Percentiles rank a stretch among this genome's conserved stretches.
Evolutionary conservation across 768 basidiomycete species (phyloP).

Genomic region (Panellus pusillus): DNA sequence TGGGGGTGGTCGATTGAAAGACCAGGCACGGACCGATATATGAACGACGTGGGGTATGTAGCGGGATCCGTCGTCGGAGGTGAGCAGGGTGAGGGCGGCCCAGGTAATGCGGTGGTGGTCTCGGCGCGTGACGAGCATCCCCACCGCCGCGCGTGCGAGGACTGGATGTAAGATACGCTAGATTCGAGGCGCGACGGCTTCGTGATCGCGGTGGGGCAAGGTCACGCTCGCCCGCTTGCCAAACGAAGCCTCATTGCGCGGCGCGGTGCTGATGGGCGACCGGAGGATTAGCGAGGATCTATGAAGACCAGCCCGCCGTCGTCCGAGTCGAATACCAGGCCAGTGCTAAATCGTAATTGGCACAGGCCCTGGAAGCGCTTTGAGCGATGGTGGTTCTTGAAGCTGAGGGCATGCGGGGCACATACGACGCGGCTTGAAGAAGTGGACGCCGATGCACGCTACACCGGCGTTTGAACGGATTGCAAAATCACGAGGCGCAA

Average conservation of each 20-base stretch:
- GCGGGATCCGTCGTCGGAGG: no score
- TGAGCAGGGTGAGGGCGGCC: no score
- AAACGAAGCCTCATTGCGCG: constrained; percentile 61
- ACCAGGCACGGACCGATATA: no score
- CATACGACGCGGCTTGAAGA: constrained; percentile 28
- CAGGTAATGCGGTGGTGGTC: no score
- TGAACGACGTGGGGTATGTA: no score
- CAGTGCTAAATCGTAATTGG: constrained; percentile 52
- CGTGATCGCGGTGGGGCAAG: constrained; percentile 46
- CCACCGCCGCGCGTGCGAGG: constrained; percentile 85
- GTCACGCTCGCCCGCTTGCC: constrained; percentile 56
- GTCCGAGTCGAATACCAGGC: constrained; percentile 55
- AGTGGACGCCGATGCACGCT: constrained; percentile 30
- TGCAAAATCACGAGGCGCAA: constrained; percentile 81
- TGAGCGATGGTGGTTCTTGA: constrained; percentile 37
- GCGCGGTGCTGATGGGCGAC: constrained; percentile 69
- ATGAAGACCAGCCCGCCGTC: constrained; percentile 48
- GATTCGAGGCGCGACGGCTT: constrained; percentile 71
- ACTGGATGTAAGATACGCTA: constrained; percentile 59
- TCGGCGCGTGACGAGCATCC: no score
- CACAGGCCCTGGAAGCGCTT: constrained; percentile 34
- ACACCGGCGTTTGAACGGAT: constrained; percentile 55
- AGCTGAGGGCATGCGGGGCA: constrained; percentile 34
- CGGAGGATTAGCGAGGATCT: constrained; percentile 49
- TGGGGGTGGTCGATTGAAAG: no score